Percentiles rank a stretch among this genome's conserved stretches.
These are phyloP conservation scores for Phytophthora brassicae DNA, from an alignment of 352 stramenopile genomes.

Conservation along the genomic window DNA sequence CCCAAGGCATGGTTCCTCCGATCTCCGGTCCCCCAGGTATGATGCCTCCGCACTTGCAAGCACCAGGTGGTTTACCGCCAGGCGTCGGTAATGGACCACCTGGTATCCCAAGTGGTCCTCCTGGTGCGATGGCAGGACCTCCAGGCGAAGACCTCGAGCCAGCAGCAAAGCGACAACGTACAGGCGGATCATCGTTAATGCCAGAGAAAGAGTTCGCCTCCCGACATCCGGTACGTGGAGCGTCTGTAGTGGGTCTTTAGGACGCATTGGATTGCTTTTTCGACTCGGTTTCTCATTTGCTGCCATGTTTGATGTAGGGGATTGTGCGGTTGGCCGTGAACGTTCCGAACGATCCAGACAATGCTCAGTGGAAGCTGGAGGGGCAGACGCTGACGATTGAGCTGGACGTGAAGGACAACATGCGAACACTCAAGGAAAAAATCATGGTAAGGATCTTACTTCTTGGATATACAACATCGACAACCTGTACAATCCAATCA, in stretches of 20 bases:
- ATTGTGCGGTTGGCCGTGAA: slow-evolving; percentile 68
- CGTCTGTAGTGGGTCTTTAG: slow-evolving; percentile 1
- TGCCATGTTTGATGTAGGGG: slow-evolving; percentile 36
- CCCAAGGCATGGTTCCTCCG: slow-evolving; percentile 22
- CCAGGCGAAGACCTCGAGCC: slow-evolving; percentile 49
- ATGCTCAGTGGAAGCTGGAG: slow-evolving; percentile 92
- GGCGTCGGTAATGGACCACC: slow-evolving; percentile 29
- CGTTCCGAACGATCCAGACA: slow-evolving; percentile 88
- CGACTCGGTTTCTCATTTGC: neutral
- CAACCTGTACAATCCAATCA: too few relatives aligned
- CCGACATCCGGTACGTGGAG: slow-evolving; percentile 61
- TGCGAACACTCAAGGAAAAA: slow-evolving; percentile 93
- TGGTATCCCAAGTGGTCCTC: slow-evolving; percentile 38
- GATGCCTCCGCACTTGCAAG: slow-evolving; percentile 31
- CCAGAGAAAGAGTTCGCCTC: slow-evolving; percentile 80
- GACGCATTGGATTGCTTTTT: neutral
- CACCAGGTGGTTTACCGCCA: slow-evolving; percentile 18
- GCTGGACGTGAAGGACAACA: slow-evolving; percentile 86
- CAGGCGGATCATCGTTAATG: slow-evolving; percentile 58
- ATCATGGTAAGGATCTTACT: slow-evolving; percentile 53
- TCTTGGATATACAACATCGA: neutral
- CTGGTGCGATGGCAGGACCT: slow-evolving; percentile 32
- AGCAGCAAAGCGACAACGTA: slow-evolving; percentile 70
- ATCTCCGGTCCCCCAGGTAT: slow-evolving; percentile 12
- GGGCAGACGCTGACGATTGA: slow-evolving; percentile 91